These are phyloP conservation scores for Pseudocercospora cruenta DNA, from an alignment of 2,329 filamentous ascomycete genomes.

Conservation along the genomic window DNA sequence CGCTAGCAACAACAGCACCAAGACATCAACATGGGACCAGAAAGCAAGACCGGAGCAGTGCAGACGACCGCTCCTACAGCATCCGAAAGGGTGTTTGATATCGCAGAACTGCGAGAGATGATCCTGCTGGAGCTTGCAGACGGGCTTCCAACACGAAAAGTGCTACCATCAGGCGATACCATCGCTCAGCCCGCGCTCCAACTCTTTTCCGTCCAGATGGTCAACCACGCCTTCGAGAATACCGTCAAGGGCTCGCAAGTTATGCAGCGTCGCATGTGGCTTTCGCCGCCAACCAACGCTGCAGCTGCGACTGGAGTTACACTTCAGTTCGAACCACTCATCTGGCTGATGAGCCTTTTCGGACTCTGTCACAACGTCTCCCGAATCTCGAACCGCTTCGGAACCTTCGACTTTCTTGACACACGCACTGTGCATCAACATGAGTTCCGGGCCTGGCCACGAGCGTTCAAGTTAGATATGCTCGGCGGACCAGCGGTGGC, in stretches of 20 bases:
- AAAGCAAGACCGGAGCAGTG: too few species aligned
- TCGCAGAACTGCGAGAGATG: not conserved
- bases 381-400: too few species aligned
- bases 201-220: not conserved
- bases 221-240: not conserved
- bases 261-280: not conserved
- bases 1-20: too few species aligned
- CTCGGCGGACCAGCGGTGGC: not conserved
- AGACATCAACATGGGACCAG: too few species aligned
- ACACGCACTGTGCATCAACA: not conserved
- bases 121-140: conserved; percentile 22
- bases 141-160: not conserved
- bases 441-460: not conserved
- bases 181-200: not conserved
- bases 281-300: not conserved
- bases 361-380: not conserved
- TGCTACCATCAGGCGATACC: not conserved
- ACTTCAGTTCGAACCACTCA: not conserved
- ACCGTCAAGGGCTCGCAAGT: not conserved
- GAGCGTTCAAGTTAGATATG: not conserved
- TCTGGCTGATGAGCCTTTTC: not conserved
- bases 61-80: not conserved
- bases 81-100: conserved; percentile 16
- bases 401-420: too few species aligned
- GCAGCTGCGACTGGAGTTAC: too few species aligned